A percentile compares a stretch with the other conserved stretches of the same genome.
phyloP scores from a whole-genome alignment of 2,329 filamentous ascomycete species.

The Sordariomycetes sp. region DNA sequence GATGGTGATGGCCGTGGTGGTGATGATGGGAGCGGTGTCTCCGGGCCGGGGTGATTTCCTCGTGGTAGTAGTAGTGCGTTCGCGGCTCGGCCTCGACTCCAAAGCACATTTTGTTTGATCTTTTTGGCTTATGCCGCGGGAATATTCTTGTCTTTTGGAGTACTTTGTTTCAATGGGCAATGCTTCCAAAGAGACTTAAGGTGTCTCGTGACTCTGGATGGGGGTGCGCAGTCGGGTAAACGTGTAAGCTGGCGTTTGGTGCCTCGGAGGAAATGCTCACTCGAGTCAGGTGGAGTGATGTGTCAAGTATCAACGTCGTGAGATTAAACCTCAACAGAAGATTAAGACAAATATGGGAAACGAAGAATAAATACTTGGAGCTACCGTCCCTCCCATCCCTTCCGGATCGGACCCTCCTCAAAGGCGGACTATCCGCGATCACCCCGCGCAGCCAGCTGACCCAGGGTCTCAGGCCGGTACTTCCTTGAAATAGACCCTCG shows the following conservation, averaged over 20 bases:
- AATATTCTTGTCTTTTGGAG: background rate
- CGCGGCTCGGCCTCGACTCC: slow-evolving; percentile 17
- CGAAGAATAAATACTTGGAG: background rate
- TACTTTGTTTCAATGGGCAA: background rate
- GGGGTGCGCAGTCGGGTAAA: background rate
- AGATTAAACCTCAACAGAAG: background rate
- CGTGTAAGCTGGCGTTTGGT: background rate
- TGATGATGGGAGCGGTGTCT: slow-evolving; percentile 21
- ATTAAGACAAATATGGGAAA: background rate
- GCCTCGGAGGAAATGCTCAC: background rate
- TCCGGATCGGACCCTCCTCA: background rate
- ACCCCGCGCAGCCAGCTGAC: background rate
- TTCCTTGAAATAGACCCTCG: background rate
- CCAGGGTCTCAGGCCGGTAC: background rate
- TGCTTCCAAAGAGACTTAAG: background rate
- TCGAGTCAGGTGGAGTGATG: background rate
- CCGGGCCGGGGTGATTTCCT: slow-evolving; percentile 35
- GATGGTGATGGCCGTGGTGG: slow-evolving; percentile 23
- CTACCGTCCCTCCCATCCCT: background rate
- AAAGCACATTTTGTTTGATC: slow-evolving; percentile 31
- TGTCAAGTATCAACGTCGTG: background rate
- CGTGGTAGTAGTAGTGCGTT: slow-evolving; percentile 40
- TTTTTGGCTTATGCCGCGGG: background rate
- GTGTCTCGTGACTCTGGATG: background rate
- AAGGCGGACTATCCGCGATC: background rate